Evolutionary conservation across 2,329 filamentous ascomycete species (phyloP), one percentile per base, ranked within the genome.

Genomic region (Colletotrichum shisoi): DNA sequence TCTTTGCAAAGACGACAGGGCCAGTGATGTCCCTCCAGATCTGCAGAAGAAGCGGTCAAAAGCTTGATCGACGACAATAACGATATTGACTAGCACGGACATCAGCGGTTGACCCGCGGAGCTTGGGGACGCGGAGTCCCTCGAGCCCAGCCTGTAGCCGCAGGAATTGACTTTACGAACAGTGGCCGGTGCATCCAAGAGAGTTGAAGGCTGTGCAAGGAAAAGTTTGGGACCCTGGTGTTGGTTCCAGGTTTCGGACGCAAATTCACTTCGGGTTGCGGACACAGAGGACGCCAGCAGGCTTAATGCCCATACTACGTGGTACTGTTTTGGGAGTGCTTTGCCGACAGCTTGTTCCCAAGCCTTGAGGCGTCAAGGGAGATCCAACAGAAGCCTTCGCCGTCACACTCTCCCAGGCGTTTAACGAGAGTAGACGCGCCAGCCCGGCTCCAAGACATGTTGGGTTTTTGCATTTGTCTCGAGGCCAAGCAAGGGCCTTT

Each of bases 21-120:
- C 42, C 52, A 49, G 27, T 15, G 11, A 19, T 31, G 40, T 13
- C 39, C 39, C 34, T 53, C 24, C 17, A 24, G 60, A 58, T 58
- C 60, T 58, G 24, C 52, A 63, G 40, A 63, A 40, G 60, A 63
- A 34, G 64, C 53, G 54, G 45, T 63, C 53, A 58, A 48, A 56
- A 46, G 11, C 44, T 15, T 53, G 63, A 63, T 63, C 63, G 52
- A 52, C 52, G 45, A 24, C 39, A 12, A 12, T 8, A 52, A 19
- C 45, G n/a, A 37, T 52, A 27, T n/a, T 21, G 27, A 31, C 27
- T 42, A 37, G 57, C 21, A 58, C 31, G 24, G 31, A 46, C 21
- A 27, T 21, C 27, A 45, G 21, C 60, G 40, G 51, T 24, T 54
- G 53, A 40, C 21, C 40, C 52, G 27, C 42, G 57, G 21, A 11